phyloP scores from a whole-genome alignment of 1,284 basidiomycete genomes.

The Ceratobasidium sp. region DNA sequence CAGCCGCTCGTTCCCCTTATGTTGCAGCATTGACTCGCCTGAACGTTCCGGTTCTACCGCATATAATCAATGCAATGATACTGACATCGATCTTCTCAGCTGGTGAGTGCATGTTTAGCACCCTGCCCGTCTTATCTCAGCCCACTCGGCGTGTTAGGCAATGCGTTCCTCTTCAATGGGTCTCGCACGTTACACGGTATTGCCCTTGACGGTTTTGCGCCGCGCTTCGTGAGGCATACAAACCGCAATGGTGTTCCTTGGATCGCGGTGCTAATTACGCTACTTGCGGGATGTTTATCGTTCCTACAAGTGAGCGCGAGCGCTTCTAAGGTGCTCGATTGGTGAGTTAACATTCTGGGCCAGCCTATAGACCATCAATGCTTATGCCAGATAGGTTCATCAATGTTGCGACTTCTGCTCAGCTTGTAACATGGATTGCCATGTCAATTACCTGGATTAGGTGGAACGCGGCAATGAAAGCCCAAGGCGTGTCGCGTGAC shows the following conservation, averaged over 20 bases:
- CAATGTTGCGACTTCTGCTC: conserved; percentile 44
- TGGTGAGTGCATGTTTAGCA: conserved; percentile 6
- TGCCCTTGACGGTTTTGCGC: conserved; percentile 53
- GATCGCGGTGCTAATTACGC: conserved; percentile 50
- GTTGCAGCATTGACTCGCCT: conserved; percentile 39
- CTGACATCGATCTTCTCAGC: conserved; percentile 43
- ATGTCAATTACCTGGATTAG: conserved; percentile 54
- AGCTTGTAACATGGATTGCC: conserved; percentile 50
- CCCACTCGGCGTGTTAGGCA: conserved; percentile 34
- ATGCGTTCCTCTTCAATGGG: conserved; percentile 53
- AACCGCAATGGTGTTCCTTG: conserved; percentile 54
- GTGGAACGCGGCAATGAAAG: conserved; percentile 52
- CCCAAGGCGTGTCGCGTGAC: conserved; percentile 50
- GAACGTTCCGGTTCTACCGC: conserved; percentile 44
- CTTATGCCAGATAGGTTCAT: conserved; percentile 48
- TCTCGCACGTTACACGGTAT: conserved; percentile 54
- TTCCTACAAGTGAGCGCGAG: conserved; percentile 52
- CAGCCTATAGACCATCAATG: conserved; percentile 16
- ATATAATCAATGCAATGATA: conserved; percentile 45
- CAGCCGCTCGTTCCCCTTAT: conserved; percentile 43
- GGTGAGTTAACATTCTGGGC: conserved; percentile 49
- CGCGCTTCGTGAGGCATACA: conserved; percentile 51
- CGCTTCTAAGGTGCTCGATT: conserved; percentile 52
- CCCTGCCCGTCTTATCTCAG: not conserved
- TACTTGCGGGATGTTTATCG: conserved; percentile 52